Conservation (phyloP, 2,329 filamentous ascomycete genomes). For the Penicillium oxalicum region DNA sequence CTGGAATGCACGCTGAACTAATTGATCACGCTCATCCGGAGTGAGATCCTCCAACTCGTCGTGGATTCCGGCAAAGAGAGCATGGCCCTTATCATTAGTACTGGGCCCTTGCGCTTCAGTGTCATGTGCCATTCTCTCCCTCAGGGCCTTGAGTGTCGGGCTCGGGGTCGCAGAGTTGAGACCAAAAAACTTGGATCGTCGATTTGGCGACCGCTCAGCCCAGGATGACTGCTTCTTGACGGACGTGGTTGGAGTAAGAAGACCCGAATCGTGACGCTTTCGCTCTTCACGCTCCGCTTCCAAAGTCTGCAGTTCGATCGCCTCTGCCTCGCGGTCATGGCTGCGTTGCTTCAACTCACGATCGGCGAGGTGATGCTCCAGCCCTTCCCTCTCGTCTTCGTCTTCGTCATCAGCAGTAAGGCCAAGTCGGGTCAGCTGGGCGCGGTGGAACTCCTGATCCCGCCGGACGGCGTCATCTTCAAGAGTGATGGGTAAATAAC, state of each 20-base stretch:
- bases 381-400: constrained; percentile 43
- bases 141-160: constrained; percentile 30
- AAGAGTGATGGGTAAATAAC: constrained; percentile 87
- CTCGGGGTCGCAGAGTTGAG: constrained; percentile 28
- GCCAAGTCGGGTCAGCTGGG: constrained; percentile 65
- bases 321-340: constrained; percentile 39
- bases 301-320: constrained; percentile 44
- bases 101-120: constrained; percentile 61
- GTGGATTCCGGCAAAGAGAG: constrained; percentile 78
- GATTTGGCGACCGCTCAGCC: constrained; percentile 39
- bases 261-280: constrained; percentile 12
- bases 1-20: constrained; percentile 83
- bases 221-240: constrained; percentile 34
- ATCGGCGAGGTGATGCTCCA: constrained; percentile 44
- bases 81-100: constrained; percentile 61
- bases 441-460: constrained; percentile 79
- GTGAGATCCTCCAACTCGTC: constrained; percentile 94
- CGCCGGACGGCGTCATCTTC: constrained; percentile 92
- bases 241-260: constrained; percentile 19
- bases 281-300: constrained; percentile 21
- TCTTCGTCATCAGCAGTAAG: constrained; percentile 51
- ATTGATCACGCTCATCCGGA: constrained; percentile 76
- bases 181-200: constrained; percentile 38
- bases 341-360: constrained; percentile 37
- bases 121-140: constrained; percentile 45